Evolutionary conservation across 2,329 filamentous ascomycete genomes (phyloP), one percentile per base, ranked within the genome.

Genomic region (Colletotrichum acutatum): DNA sequence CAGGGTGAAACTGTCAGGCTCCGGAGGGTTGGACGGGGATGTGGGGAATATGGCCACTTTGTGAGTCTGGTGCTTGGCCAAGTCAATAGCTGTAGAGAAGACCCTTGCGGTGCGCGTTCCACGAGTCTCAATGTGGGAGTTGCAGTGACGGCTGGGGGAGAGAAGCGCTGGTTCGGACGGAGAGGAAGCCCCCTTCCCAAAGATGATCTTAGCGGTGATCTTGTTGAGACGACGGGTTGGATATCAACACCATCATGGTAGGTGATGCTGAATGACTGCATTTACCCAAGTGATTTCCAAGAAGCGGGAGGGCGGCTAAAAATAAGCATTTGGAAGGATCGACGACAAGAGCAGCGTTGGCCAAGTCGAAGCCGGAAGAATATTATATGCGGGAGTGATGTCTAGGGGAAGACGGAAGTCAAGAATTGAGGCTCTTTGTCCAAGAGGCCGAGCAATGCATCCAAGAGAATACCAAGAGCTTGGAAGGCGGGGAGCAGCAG

Each of bases 41-140:
- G 70, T 69, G 70, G 70, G 70, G 66, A 72, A 72, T 72, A 69
- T 56, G 70, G 49, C 60, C 70, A 72, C 46, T 72, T 64, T 52
- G 52, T 60, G 53, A 59, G 60, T 65, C 26, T n/a, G 60, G 57
- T 52, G 53, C 66, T 72, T 72, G 70, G 66, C 66, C 66, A 42
- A 26, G 60, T 9, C 56, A 34, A 32, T 26, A 42, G 34, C 42
- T n/a, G 66, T 37, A 28, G 59, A 69, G 12, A 37, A 22, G 14
- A 69, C 64, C 59, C 70, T 34, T 65, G 70, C 54, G 14, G 22
- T 4, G 52, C 14, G 28, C 30, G 69, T 58, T 46, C 52, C 69
- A 72, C 52, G 58, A 68, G 65, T 68, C 69, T 68, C 63, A 24
- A 63, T 34, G 34, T 16, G 58, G 58, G 30, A 57, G 65, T 61